phyloP scores from a whole-genome alignment of 2,329 filamentous ascomycete genomes.

The Paramyrothecium roridum region DNA sequence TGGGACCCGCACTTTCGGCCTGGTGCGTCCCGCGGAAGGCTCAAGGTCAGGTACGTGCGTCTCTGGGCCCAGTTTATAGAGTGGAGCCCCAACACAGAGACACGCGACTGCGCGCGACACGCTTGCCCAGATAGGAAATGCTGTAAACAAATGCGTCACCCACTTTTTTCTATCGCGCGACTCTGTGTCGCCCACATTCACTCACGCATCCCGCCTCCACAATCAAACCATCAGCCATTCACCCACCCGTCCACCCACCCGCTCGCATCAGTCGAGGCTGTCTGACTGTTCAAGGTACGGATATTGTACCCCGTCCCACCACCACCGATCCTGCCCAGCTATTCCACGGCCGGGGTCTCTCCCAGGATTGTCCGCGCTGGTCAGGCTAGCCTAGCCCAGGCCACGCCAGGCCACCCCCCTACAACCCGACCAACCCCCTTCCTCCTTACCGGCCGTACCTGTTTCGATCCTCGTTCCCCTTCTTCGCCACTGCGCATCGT shows the following conservation, averaged over 20 bases:
- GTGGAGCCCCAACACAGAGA: conserved; percentile 16
- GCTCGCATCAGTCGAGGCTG: not conserved
- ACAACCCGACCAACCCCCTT: not conserved
- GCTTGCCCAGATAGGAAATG: conserved; percentile 23
- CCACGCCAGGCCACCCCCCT: too few species aligned
- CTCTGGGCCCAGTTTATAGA: not conserved
- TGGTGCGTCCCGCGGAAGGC: too few species aligned
- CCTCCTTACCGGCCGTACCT: not conserved
- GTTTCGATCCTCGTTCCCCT: not conserved
- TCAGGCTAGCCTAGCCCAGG: too few species aligned
- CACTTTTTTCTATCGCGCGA: conserved; percentile 5
- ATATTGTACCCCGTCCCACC: not conserved
- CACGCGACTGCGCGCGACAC: conserved; percentile 27
- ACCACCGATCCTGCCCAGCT: not conserved
- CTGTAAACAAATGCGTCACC: conserved; percentile 36
- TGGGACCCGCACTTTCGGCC: too few species aligned
- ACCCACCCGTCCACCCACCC: not conserved
- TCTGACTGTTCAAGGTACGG: not conserved
- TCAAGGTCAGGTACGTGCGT: not conserved
- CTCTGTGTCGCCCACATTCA: not conserved
- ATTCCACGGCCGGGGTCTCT: not conserved
- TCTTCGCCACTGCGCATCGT: not conserved
- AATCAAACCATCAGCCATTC: too few species aligned
- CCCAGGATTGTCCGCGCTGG: not conserved
- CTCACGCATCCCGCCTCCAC: not conserved